Base-by-base conservation (phyloP, 371 early-diverging fungal species). In the Rhizopus arrhizus region DNA sequence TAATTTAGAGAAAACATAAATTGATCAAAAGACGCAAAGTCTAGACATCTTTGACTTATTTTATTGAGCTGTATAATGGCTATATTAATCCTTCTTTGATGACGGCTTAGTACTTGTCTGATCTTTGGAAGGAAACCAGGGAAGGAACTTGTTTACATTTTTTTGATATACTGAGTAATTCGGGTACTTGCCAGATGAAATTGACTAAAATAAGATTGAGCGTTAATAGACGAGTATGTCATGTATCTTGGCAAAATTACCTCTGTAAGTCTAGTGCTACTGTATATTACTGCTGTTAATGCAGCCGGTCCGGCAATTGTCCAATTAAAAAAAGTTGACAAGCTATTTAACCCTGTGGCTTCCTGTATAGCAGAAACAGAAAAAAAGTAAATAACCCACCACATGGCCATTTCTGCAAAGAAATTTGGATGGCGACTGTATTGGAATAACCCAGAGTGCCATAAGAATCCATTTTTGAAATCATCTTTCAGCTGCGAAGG, bases 341-440 rank as follows among this genome's bases (percentile, higher is more conserved):
- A 33, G 15, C 53, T 56, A 56, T 1, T 49, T 35, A 29, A 29
- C 33, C 33, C 45, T 7, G 52, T 41, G 12, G 43, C 61, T 35
- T 68, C 59, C 33, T 64, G 65, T 5, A 66, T 47, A 11, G 86
- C 75, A 2, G 78, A 70, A 3, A 89, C 72, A 4, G 87, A 84
- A 59, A 86, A 93, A 28, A 87, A 49, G 40, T 87, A 85, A 22
- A 92, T 57, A 4, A 72, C 60, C 73, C 82, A 80, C 90, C 91
- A 91, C 53, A 87, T 75, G 11, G 70, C 57, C 57, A 84, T 80
- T 62, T 95, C 95, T 59, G 85, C 86, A 65, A 91, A 86, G 68
- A 90, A 91, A 72, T 95, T 94, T 52, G 94, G 90, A 63, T 95
- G 95, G 11, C 91, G 75, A 64, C 88, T 86, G 64, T 79, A 91